A percentile compares a stretch with the other conserved stretches of the same genome.
phyloP scores from a whole-genome alignment of 768 basidiomycete genomes.

The Lentinula sp. region DNA sequence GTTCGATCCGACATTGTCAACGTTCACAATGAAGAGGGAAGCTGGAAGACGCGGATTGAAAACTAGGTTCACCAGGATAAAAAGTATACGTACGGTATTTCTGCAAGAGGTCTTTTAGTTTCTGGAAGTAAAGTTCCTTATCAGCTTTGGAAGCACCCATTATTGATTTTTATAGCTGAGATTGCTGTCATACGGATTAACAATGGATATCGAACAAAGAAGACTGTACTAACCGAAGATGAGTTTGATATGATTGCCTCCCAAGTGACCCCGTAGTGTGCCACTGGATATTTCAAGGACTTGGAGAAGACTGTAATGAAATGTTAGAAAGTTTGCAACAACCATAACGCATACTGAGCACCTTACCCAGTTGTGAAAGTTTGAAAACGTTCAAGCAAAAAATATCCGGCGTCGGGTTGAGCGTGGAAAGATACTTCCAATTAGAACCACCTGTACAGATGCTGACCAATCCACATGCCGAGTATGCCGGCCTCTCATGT shows the following conservation, averaged over 20 bases:
- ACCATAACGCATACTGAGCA: not conserved
- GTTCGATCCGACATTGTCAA: slow-evolving; percentile 99
- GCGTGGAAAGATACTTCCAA: not conserved
- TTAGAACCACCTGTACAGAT: not conserved
- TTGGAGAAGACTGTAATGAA: not conserved
- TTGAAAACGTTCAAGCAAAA: not conserved
- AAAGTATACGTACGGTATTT: slow-evolving; percentile 69
- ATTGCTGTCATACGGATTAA: slow-evolving; percentile 8
- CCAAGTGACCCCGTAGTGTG: slow-evolving; percentile 89
- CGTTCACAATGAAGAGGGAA: slow-evolving; percentile 98
- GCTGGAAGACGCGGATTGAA: slow-evolving; percentile 38
- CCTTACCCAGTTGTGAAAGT: not conserved
- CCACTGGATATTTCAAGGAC: slow-evolving; percentile 94
- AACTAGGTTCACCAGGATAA: not conserved
- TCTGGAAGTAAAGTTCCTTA: slow-evolving; percentile 87
- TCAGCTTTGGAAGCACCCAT: slow-evolving; percentile 93
- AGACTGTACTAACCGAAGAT: not conserved
- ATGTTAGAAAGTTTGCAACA: not conserved
- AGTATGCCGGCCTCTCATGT: not conserved
- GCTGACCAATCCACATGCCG: not conserved
- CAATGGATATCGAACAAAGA: slow-evolving; percentile 19
- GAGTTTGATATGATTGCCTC: slow-evolving; percentile 57
- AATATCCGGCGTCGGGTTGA: not conserved
- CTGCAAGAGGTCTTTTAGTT: slow-evolving; percentile 89
- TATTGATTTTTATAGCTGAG: slow-evolving; percentile 18